Base-by-base conservation (phyloP, 2,329 filamentous ascomycete genomes). In the Pestalotiopsis sp. region DNA sequence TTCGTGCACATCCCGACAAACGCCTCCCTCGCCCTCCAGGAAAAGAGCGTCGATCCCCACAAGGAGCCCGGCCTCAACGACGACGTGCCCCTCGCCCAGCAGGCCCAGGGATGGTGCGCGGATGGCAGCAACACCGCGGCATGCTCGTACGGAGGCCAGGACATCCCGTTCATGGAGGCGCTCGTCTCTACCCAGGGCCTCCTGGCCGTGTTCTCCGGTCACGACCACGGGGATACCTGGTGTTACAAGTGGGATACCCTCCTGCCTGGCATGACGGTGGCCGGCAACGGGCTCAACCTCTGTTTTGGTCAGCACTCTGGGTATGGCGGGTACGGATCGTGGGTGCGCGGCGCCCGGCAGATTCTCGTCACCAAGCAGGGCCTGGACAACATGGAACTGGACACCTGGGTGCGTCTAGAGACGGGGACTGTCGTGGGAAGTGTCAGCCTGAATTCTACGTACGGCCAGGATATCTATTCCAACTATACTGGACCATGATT, bases 241-340 rank as follows among this genome's bases (percentile, higher is more conserved):
- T 90, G 87, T 72, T 84, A 81, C 67, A 82, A 80, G 68, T 87
- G 84, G 85, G 77, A 84, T 14, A 66, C 39, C 1, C 41, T 71
- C 12, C 74, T 79, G 1, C 71, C 72, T 9, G 74, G 70, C 4
- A 75, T 77, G 72, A 72, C 72, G 1, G 76, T 79, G 2, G 72
- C 76, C 1, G 78, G 74, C 77, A 85, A 79, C 77, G 82, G 79
- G 13, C 60, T 80, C 11, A 77, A 72, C 59, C 72, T 87, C 11
- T 87, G 85, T 72, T 92, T 91, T 73, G 89, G 89, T 4, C 87
- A 91, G 71, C 90, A 91, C 72, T 86, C 88, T 0, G 91, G 91
- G 0, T 93, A 93, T 67, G 91, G 91, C 0, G 91, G 91, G 0
- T 93, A 93, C 72, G 89, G 90, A 0, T 82, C 83, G 60, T 92